Conservation (phyloP, 257 asterid genomes). For the Solanum phureja region DNA sequence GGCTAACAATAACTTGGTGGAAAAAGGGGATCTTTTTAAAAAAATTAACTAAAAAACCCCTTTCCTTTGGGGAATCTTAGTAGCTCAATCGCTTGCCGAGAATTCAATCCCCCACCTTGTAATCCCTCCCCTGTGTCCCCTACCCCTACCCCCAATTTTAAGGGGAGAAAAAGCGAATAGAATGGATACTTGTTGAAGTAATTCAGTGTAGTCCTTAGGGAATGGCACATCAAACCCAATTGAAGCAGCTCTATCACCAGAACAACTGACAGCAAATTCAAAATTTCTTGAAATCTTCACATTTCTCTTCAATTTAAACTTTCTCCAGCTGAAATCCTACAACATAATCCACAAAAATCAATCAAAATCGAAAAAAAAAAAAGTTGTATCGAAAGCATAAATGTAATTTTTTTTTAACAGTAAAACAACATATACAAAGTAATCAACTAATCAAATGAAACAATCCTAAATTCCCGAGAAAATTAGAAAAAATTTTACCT, state of each 20-base stretch:
- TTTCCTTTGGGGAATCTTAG: background rate
- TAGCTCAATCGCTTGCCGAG: too few species aligned
- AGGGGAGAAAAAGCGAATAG: background rate
- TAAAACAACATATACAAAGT: background rate
- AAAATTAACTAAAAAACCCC: too few species aligned
- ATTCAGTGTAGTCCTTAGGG: conserved; percentile 66
- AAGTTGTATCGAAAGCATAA: background rate
- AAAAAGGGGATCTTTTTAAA: too few species aligned
- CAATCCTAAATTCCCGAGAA: background rate
- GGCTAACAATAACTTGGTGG: background rate
- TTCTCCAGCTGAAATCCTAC: conserved; percentile 27
- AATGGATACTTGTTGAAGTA: conserved; percentile 51
- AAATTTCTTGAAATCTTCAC: conserved; percentile 19
- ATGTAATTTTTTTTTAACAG: background rate
- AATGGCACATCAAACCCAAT: conserved; percentile 42
- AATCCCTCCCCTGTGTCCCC: background rate
- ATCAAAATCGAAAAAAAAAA: background rate
- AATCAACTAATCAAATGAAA: background rate
- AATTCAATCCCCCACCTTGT: background rate
- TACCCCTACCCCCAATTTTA: background rate
- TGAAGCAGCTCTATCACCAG: conserved; percentile 25
- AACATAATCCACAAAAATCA: background rate
- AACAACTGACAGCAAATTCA: conserved; percentile 19
- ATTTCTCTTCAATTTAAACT: conserved; percentile 14
- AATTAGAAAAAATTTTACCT: background rate